A percentile compares a stretch with the other conserved stretches of the same genome.
Evolutionary conservation across 129 eudicot genomes (phyloP).

Genomic region (Lonicera japonica): DNA sequence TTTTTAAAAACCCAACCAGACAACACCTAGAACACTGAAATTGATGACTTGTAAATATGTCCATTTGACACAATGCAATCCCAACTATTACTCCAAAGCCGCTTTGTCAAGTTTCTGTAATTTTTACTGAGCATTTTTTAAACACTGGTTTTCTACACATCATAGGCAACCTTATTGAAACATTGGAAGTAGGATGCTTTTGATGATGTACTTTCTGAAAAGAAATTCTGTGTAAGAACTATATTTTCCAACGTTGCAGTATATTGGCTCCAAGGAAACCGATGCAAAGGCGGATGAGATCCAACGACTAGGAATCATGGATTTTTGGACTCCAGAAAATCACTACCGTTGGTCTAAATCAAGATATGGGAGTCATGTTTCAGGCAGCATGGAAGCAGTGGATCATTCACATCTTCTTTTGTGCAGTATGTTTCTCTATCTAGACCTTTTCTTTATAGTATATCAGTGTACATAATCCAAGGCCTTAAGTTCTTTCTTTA

Average conservation of each 20-base stretch:
- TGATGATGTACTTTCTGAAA: slow-evolving; percentile 2
- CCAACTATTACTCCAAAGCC: too few species aligned
- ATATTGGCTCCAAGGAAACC: slow-evolving; percentile 75
- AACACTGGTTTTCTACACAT: too few species aligned
- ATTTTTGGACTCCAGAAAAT: slow-evolving; percentile 92
- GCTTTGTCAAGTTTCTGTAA: too few species aligned
- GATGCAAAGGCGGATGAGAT: slow-evolving; percentile 71
- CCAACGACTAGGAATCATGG: slow-evolving; percentile 51
- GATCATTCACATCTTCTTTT: slow-evolving; percentile 59
- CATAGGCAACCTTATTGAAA: not conserved
- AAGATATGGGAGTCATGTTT: slow-evolving; percentile 78
- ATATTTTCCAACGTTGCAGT: slow-evolving; percentile 31
- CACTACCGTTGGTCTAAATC: slow-evolving; percentile 84
- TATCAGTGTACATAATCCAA: not conserved
- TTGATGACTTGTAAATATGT: too few species aligned
- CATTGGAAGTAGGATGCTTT: not conserved
- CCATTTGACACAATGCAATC: too few species aligned
- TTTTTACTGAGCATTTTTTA: too few species aligned
- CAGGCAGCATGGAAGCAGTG: slow-evolving; percentile 70
- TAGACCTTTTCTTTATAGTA: not conserved
- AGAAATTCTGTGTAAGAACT: slow-evolving; percentile 1
- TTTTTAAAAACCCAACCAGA: too few species aligned
- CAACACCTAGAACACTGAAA: too few species aligned
- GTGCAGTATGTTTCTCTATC: slow-evolving; percentile 42
- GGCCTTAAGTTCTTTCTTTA: not conserved